These are phyloP conservation scores for Syzygium aromaticum DNA, from an alignment of 345 rosid genomes.

Conservation along the genomic window DNA sequence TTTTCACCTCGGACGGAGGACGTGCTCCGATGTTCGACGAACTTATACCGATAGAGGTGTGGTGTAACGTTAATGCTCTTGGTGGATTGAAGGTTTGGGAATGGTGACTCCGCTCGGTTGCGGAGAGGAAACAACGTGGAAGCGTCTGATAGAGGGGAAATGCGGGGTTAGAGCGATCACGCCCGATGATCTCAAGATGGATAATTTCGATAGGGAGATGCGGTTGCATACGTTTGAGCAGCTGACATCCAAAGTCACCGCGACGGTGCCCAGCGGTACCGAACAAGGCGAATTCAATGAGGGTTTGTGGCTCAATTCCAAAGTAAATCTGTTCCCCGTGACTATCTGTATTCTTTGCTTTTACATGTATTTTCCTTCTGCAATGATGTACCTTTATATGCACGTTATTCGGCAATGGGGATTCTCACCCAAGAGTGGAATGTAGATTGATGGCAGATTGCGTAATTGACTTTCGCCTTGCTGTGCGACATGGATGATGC, in stretches of 20 bases:
- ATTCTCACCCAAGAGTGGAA: not conserved
- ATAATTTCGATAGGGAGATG: conserved; percentile 53
- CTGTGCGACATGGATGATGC: not conserved
- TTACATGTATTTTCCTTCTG: not conserved
- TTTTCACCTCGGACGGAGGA: not conserved
- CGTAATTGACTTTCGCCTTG: not conserved
- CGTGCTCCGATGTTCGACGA: too few species aligned
- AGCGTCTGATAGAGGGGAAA: conserved; percentile 50
- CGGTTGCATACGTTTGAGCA: conserved; percentile 53
- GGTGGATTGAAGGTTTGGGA: conserved; percentile 32
- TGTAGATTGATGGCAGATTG: not conserved
- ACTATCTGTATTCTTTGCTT: not conserved
- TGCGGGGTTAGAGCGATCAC: conserved; percentile 67
- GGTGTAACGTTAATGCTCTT: not conserved
- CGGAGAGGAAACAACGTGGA: conserved; percentile 82
- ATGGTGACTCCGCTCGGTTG: conserved; percentile 80
- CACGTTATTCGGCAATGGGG: not conserved
- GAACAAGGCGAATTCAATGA: conserved; percentile 66
- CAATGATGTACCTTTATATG: not conserved
- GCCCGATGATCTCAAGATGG: conserved; percentile 70
- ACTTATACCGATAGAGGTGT: not conserved
- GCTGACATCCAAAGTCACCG: conserved; percentile 80
- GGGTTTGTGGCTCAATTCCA: conserved; percentile 61
- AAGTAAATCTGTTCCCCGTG: conserved; percentile 22
- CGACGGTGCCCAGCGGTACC: conserved; percentile 61